phyloP scores from a whole-genome alignment of 2,329 filamentous ascomycete genomes.

The Trichoderma arundinaceum region DNA sequence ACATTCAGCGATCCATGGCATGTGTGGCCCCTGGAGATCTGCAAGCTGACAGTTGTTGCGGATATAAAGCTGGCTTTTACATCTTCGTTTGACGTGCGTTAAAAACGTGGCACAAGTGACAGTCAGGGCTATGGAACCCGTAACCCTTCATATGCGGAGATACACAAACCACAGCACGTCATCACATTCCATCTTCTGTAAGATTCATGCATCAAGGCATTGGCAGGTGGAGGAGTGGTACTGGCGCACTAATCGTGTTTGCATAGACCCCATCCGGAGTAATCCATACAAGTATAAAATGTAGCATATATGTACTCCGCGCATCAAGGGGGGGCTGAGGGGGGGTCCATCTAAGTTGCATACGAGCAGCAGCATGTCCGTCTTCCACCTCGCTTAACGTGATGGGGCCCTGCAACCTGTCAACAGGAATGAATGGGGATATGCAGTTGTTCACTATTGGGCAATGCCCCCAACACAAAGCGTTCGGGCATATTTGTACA shows the following conservation, averaged over 20 bases:
- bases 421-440: slow-evolving; percentile 1
- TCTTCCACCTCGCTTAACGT: slow-evolving; percentile 17
- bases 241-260: neutral
- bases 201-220: slow-evolving; percentile 8
- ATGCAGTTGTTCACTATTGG: neutral
- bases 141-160: slow-evolving; percentile 7
- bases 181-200: slow-evolving; percentile 12
- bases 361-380: neutral
- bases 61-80: slow-evolving; percentile 21
- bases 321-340: neutral
- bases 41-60: neutral
- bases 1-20: neutral
- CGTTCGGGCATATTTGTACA: neutral
- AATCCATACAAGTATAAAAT: neutral
- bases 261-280: slow-evolving; percentile 18
- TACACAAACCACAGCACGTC: slow-evolving; percentile 19
- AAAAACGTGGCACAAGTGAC: slow-evolving; percentile 29
- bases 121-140: slow-evolving; percentile 8
- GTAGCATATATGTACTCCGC: neutral
- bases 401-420: neutral
- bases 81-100: neutral
- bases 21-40: neutral
- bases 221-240: slow-evolving; percentile 25
- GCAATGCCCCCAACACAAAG: neutral
- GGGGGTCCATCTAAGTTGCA: neutral